Evolutionary conservation across 2,329 filamentous ascomycete genomes (phyloP).

Genomic region (Trichothecium sympodiale): DNA sequence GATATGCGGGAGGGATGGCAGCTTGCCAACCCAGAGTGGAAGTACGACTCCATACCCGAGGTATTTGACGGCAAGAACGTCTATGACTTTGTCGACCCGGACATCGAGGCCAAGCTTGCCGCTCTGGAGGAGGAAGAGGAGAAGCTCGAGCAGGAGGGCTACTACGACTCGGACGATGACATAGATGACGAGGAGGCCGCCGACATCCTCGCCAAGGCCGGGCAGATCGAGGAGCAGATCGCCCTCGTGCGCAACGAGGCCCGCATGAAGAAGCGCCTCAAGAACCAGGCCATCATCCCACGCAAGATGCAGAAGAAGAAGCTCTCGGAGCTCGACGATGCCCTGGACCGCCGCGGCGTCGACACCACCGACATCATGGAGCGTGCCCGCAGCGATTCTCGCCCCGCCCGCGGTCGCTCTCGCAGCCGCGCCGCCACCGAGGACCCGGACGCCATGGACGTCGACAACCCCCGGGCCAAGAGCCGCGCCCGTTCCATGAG

Average conservation of each 20-base stretch:
- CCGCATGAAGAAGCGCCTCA: slow-evolving; percentile 89
- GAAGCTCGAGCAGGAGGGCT: slow-evolving; percentile 79
- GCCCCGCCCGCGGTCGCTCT: slow-evolving; percentile 56
- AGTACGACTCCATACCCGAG: slow-evolving; percentile 91
- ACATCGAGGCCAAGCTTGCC: slow-evolving; percentile 86
- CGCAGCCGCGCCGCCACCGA: slow-evolving; percentile 52
- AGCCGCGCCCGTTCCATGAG: slow-evolving; percentile 59
- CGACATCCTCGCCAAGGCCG: slow-evolving; percentile 81
- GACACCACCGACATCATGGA: slow-evolving; percentile 67
- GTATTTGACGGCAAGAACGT: slow-evolving; percentile 94
- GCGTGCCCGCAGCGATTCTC: slow-evolving; percentile 56
- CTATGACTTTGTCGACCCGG: slow-evolving; percentile 92
- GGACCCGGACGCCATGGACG: slow-evolving; percentile 66
- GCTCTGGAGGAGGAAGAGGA: slow-evolving; percentile 94
- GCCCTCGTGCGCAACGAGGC: slow-evolving; percentile 87
- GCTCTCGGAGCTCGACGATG: slow-evolving; percentile 75
- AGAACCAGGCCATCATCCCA: slow-evolving; percentile 92
- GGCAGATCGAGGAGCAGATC: slow-evolving; percentile 91
- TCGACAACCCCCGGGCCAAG: slow-evolving; percentile 58
- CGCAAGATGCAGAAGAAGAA: slow-evolving; percentile 71
- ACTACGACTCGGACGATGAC: slow-evolving; percentile 76
- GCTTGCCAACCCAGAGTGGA: slow-evolving; percentile 84
- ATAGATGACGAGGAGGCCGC: slow-evolving; percentile 83
- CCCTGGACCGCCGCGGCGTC: slow-evolving; percentile 75
- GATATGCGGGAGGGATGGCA: slow-evolving; percentile 84